Conservation (phyloP, 2,329 filamentous ascomycete species). For the Botrytis medusae region DNA sequence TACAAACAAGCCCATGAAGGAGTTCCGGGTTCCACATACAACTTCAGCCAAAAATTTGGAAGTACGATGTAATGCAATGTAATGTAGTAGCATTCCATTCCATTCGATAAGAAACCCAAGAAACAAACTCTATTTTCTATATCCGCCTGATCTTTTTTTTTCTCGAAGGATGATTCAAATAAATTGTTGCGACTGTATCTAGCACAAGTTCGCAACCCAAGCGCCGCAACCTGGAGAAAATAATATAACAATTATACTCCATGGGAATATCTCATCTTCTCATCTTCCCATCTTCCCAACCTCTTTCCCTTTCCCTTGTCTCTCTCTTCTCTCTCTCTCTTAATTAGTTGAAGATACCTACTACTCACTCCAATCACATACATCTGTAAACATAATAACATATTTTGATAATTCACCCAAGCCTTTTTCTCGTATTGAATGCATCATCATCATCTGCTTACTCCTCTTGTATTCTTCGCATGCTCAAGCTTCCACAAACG, state of each 20-base stretch:
- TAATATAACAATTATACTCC: not conserved
- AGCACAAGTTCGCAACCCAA: not conserved
- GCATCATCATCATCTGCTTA: conserved; percentile 20
- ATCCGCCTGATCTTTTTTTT: conserved; percentile 16
- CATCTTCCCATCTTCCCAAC: not conserved
- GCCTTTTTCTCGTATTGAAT: conserved; percentile 8
- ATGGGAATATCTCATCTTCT: not conserved
- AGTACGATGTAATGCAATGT: not conserved
- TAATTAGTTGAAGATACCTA: not conserved
- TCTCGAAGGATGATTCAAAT: not conserved
- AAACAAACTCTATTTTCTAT: not conserved
- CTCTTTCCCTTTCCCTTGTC: not conserved
- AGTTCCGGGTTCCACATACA: not conserved
- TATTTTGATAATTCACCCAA: not conserved
- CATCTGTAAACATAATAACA: not conserved
- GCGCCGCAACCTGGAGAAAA: conserved; percentile 10
- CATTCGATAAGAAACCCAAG: not conserved
- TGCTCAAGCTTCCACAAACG: conserved; percentile 14
- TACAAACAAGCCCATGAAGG: not conserved
- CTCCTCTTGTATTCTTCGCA: conserved; percentile 17
- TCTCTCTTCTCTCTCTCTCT: not conserved
- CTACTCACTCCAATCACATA: not conserved
- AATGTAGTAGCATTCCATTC: not conserved
- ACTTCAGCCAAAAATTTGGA: not conserved
- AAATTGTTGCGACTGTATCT: not conserved